Evolutionary conservation across 371 early-diverging fungal species (phyloP).

Genomic region (Dichotomocladium elegans): DNA sequence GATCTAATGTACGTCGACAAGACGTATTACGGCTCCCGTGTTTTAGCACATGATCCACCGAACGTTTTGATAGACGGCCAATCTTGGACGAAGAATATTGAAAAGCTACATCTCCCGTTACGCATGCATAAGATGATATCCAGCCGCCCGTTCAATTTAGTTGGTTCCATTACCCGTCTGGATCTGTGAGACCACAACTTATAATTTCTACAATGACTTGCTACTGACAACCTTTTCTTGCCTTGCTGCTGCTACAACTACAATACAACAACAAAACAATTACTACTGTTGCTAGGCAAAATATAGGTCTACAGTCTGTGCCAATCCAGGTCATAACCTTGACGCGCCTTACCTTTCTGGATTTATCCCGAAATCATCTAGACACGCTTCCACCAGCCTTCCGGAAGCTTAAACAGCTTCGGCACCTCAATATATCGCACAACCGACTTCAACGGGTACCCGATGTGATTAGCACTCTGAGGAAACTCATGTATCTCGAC

Average conservation of each 20-base stretch:
- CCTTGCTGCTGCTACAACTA: too few species aligned
- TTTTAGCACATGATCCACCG: background rate
- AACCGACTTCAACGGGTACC: conserved; percentile 14
- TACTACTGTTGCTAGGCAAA: too few species aligned
- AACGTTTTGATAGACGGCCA: too few species aligned
- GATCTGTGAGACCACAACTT: conserved; percentile 25
- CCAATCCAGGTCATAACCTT: conserved; percentile 27
- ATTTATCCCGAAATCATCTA: conserved; percentile 43
- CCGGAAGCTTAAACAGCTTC: conserved; percentile 26
- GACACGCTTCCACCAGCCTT: conserved; percentile 25
- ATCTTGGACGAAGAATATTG: too few species aligned
- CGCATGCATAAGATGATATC: conserved; percentile 13
- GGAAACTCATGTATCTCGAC: conserved; percentile 25
- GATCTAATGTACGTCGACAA: conserved; percentile 22
- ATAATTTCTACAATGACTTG: background rate
- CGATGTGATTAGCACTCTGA: conserved; percentile 15
- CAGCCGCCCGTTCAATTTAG: conserved; percentile 18
- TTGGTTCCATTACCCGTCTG: conserved; percentile 24
- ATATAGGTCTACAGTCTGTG: conserved; percentile 21
- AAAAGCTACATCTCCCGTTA: conserved; percentile 1
- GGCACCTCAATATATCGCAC: conserved; percentile 31
- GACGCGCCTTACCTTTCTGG: conserved; percentile 27
- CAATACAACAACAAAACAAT: too few species aligned
- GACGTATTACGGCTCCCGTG: conserved; percentile 14
- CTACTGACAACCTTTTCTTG: too few species aligned